Evolutionary conservation across 768 basidiomycete genomes (phyloP).

Genomic region (Auriscalpium orientale): DNA sequence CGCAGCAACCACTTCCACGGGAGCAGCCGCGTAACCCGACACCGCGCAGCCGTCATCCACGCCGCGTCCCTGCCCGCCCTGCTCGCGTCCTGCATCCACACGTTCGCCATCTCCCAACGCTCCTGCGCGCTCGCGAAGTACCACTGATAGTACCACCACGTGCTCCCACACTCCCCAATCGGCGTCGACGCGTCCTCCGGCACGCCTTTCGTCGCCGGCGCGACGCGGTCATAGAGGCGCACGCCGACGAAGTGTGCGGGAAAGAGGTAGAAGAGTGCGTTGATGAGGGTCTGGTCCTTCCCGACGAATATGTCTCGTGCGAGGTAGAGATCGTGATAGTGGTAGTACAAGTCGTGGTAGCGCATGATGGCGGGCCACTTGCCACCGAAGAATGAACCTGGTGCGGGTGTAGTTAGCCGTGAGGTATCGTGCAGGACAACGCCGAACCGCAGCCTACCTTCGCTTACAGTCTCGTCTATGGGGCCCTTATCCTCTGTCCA

Average conservation of each 20-base stretch:
- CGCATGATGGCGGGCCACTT: conserved; percentile 35
- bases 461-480: conserved; percentile 36
- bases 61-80: not conserved
- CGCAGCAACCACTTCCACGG: not conserved
- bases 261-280: conserved; percentile 37
- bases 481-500: conserved; percentile 45
- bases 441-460: conserved; percentile 30
- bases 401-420: not conserved
- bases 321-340: conserved; percentile 46
- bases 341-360: conserved; percentile 40
- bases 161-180: conserved; percentile 34
- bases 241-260: conserved; percentile 39
- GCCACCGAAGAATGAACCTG: conserved; percentile 57
- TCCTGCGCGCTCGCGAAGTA: conserved; percentile 30
- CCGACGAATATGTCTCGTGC: conserved; percentile 42
- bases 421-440: not conserved
- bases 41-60: not conserved
- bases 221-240: conserved; percentile 24
- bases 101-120: conserved; percentile 13
- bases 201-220: conserved; percentile 2
- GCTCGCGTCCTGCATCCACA: conserved; percentile 8
- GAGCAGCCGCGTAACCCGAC: not conserved
- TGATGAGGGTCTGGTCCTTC: conserved; percentile 51
- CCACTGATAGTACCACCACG: conserved; percentile 47
- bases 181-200: conserved; percentile 19